Base-by-base conservation (phyloP, 306 rosid genomes). In the Lathyrus sativus region DNA sequence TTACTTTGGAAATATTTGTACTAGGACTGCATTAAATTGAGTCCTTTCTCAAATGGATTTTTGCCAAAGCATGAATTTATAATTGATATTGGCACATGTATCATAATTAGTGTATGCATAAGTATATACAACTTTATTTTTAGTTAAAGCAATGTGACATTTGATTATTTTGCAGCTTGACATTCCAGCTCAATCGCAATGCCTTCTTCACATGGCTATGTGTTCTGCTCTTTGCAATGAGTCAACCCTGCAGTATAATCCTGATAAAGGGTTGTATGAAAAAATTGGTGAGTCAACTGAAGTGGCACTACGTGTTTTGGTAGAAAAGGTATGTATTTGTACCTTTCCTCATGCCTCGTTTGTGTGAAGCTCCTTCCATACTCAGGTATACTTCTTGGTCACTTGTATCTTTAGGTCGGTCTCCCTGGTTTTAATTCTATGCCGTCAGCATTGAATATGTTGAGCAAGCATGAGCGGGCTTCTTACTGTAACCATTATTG, bases 231-330 rank as follows among this genome's bases (percentile, higher is more conserved):
- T 93, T 59, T 93, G 97, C 88, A 93, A 93, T 22, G 98, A 90
- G 75, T 93, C 96, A 66, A 76, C 78, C 75, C 80, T 93, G 76
- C 98, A 93, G 80, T 93, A 90, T 84, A 90, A 93, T 81, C 97
- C 91, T 62, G 90, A 90, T 70, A 88, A 88, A 85, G 96, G 96
- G 56, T 85, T 73, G 62, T 88, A 88, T 39, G 97, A 93, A 86
- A 93, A 90, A 78, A 93, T 93, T 83, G 98, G 98, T n/a, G 98
- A 93, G 88, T 93, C 98, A 53, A 93, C 98, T 64, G 98, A 93
- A 86, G 98, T 93, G 68, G 98, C 98, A 76, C 86, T 93, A 54
- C 96, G 98, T 33, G 98, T 88, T 73, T 82, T 93, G 66, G 87
- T 86, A 24, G 98, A 93, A 76, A 93, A 93, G 96, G 98, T 89